Base-by-base conservation (phyloP, 805 yeast genomes). In the Yamadazyma olivae region DNA sequence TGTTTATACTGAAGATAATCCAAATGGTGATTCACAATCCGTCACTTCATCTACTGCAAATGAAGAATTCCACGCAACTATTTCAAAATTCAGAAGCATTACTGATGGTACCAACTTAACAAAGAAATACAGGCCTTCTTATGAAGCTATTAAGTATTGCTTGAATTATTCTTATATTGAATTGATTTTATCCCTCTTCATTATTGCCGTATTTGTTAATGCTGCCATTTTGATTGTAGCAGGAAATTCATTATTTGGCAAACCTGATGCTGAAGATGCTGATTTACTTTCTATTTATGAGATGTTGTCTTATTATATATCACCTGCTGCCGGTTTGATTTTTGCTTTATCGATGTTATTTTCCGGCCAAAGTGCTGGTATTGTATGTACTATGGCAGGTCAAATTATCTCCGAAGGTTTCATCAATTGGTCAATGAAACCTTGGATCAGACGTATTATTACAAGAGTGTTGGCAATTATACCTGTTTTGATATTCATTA, bases 161-260 rank as follows among this genome's bases (percentile, higher is more conserved):
- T 77, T 89, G 79, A 74, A 77, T 12, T 87, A 76, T 57, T 82
- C 96, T 0, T 83, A 87, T 36, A 83, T 83, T 9, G 97, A 89
- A 61, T 71, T 89, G 35, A 79, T 87, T 29, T 73, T 89, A 14
- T 86, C 96, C 1, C 69, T 89, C 29, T 80, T 89, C 53, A 73
- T 91, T 2, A 91, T 89, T 25, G 97, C 96, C 0, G 74, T 90
- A n/a, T 89, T 89, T 64, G 96, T 89, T 40, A 89, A 89, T 59
- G 77, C 95, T 7, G 87, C 96, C 3, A 89, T 68, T 32, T 54
- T 68, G 30, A 66, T 68, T n/a, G 74, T 68, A 26, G 70, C 73
- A 5, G 72, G 71, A 1, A 46, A 61, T 13, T 60, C 74, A 1
- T 53, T 68, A 32, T 64, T 43, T 38, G 67, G 64, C 7, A 60